Percentiles rank a stretch among this genome's conserved stretches.
phyloP scores from a whole-genome alignment of 1,284 basidiomycete genomes.

The Chondrostereum purpureum region DNA sequence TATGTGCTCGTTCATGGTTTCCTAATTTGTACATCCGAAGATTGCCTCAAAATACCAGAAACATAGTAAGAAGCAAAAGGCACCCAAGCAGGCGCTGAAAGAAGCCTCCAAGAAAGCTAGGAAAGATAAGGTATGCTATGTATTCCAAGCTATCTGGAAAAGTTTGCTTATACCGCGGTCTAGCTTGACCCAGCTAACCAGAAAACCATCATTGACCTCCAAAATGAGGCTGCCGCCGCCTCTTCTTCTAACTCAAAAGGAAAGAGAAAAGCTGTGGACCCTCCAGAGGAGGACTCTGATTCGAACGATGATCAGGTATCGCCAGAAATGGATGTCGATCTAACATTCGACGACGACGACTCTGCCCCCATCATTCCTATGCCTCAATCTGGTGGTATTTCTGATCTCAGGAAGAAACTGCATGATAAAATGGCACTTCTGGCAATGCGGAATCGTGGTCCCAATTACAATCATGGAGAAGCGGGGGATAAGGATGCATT shows the following conservation, averaged over 20 bases:
- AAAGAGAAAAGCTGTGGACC: conserved; percentile 42
- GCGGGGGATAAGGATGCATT: conserved; percentile 71
- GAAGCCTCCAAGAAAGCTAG: conserved; percentile 83
- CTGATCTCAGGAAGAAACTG: conserved; percentile 70
- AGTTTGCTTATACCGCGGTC: background rate
- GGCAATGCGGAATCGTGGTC: conserved; percentile 55
- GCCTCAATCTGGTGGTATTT: conserved; percentile 60
- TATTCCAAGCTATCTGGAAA: conserved; percentile 1
- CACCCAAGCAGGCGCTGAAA: conserved; percentile 77
- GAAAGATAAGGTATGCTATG: conserved; percentile 65
- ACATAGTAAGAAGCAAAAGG: conserved; percentile 81
- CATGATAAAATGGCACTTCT: conserved; percentile 67
- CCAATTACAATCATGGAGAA: conserved; percentile 26
- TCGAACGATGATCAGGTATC: conserved; percentile 30
- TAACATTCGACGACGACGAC: conserved; percentile 25
- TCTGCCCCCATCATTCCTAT: conserved; percentile 52
- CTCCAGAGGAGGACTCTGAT: conserved; percentile 27
- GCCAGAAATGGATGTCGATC: conserved; percentile 29
- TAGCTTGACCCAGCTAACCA: conserved; percentile 89
- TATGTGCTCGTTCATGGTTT: background rate
- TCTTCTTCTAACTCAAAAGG: conserved; percentile 23
- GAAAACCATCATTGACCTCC: conserved; percentile 75
- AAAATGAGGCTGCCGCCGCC: conserved; percentile 41
- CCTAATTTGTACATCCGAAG: conserved; percentile 19
- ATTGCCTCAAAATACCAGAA: conserved; percentile 76